Conservation (phyloP, 768 basidiomycete genomes). For the Scleroderma bovista region DNA sequence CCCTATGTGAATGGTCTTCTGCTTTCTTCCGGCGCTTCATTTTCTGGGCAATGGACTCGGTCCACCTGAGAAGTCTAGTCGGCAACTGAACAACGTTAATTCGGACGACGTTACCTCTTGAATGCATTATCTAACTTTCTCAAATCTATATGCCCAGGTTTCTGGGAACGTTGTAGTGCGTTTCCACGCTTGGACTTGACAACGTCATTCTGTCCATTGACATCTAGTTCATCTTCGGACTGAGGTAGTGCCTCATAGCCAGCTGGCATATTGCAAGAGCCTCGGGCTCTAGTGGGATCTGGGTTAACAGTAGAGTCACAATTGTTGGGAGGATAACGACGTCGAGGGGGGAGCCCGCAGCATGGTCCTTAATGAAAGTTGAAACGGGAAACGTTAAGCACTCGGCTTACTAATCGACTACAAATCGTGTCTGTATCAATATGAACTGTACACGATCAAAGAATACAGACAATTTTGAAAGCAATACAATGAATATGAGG, state of each 20-base stretch:
- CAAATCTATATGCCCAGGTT: slow-evolving; percentile 70
- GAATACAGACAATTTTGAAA: too few species aligned
- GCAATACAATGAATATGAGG: too few species aligned
- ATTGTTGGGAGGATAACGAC: too few species aligned
- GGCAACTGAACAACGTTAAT: not conserved
- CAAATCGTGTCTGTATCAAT: too few species aligned
- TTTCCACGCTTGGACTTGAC: slow-evolving; percentile 22
- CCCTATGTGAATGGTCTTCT: slow-evolving; percentile 56
- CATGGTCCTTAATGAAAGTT: too few species aligned
- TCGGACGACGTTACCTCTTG: slow-evolving; percentile 49
- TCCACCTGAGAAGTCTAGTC: slow-evolving; percentile 52
- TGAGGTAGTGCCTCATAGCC: slow-evolving; percentile 46
- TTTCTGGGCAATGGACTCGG: slow-evolving; percentile 80
- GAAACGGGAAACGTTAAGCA: too few species aligned
- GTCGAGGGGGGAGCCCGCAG: too few species aligned
- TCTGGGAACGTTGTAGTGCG: slow-evolving; percentile 27
- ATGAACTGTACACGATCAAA: too few species aligned
- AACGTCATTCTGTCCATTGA: slow-evolving; percentile 23
- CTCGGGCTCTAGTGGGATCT: too few species aligned
- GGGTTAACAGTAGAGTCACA: too few species aligned
- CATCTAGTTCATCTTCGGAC: slow-evolving; percentile 37
- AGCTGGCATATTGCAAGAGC: slow-evolving; percentile 33
- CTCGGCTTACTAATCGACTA: not conserved
- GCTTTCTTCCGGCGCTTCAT: slow-evolving; percentile 75
- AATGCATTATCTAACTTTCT: slow-evolving; percentile 78